These are phyloP conservation scores for Avena eriantha DNA, from an alignment of 176 grass and related monocot species.

Conservation along the genomic window DNA sequence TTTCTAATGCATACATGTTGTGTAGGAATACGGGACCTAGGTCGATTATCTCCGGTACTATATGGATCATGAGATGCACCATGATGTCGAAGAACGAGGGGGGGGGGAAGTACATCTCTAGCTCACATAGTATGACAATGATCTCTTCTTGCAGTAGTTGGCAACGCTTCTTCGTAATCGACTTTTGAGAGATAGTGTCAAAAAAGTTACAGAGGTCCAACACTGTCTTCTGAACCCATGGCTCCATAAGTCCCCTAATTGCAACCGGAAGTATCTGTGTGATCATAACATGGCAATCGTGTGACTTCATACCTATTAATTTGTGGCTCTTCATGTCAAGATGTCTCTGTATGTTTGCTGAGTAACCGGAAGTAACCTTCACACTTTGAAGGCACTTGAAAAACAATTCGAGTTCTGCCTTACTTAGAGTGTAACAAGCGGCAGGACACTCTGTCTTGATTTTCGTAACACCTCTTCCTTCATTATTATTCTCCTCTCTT, in stretches of 20 bases:
- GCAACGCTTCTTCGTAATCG: neutral
- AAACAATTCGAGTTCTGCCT: neutral
- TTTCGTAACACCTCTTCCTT: neutral
- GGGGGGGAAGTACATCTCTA: neutral
- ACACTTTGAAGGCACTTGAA: neutral
- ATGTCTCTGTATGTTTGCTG: slow-evolving; percentile 1
- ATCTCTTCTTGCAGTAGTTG: neutral
- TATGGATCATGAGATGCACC: slow-evolving; percentile 10
- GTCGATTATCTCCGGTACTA: neutral
- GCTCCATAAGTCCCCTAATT: slow-evolving; percentile 3
- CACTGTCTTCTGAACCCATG: neutral
- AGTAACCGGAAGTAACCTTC: neutral
- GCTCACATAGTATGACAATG: neutral
- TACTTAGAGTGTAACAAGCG: slow-evolving; percentile 5
- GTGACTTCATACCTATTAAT: neutral
- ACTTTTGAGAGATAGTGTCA: slow-evolving; percentile 5
- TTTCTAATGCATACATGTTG: neutral
- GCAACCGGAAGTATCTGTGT: slow-evolving; percentile 5
- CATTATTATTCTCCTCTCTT: neutral
- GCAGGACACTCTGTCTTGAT: neutral
- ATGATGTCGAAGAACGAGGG: neutral
- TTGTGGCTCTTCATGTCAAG: slow-evolving; percentile 9
- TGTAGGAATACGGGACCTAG: neutral
- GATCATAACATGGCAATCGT: neutral
- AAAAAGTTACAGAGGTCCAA: slow-evolving; percentile 18